Percentiles rank a stretch among this genome's conserved stretches.
phyloP scores from a whole-genome alignment of 345 rosid genomes.

The Eucalyptus cloeziana region DNA sequence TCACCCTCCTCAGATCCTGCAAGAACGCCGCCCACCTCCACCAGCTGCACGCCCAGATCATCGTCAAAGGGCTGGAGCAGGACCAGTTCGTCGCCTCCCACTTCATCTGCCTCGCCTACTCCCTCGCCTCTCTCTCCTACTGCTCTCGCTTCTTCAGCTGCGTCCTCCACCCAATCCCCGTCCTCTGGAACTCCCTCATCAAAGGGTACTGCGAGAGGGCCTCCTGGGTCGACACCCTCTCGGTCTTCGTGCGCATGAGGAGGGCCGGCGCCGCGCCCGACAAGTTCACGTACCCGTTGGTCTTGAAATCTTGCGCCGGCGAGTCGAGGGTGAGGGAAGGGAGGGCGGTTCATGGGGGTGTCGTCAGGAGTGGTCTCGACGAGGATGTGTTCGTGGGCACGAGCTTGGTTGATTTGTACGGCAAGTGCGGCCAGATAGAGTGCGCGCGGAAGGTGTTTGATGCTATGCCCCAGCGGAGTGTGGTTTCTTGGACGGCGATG shows the following conservation, averaged over 20 bases:
- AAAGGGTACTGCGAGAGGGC: slow-evolving; percentile 18
- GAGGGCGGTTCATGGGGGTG: slow-evolving; percentile 39
- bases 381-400: slow-evolving; percentile 46
- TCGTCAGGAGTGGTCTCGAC: slow-evolving; percentile 20
- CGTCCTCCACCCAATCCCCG: slow-evolving; percentile 27
- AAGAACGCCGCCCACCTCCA: slow-evolving; percentile 26
- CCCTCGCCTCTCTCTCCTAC: slow-evolving; percentile 25
- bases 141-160: slow-evolving; percentile 34
- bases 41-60: slow-evolving; percentile 59
- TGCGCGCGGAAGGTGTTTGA: slow-evolving; percentile 55
- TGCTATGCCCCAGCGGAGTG: slow-evolving; percentile 38
- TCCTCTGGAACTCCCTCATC: slow-evolving; percentile 52
- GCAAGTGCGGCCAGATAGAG: slow-evolving; percentile 34
- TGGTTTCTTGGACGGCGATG: slow-evolving; percentile 77
- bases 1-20: slow-evolving; percentile 41
- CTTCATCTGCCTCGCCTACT: slow-evolving; percentile 16
- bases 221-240: slow-evolving; percentile 15
- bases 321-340: slow-evolving; percentile 27
- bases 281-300: slow-evolving; percentile 32
- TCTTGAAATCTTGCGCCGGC: slow-evolving; percentile 42
- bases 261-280: slow-evolving; percentile 30
- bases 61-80: slow-evolving; percentile 65
- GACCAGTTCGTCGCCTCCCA: slow-evolving; percentile 47
- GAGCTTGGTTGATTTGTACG: slow-evolving; percentile 52
- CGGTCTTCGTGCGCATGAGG: slow-evolving; percentile 45